Percentiles rank a stretch among this genome's conserved stretches.
These are phyloP conservation scores for Brassica incana DNA, from an alignment of 345 rosid genomes.

Conservation along the genomic window DNA sequence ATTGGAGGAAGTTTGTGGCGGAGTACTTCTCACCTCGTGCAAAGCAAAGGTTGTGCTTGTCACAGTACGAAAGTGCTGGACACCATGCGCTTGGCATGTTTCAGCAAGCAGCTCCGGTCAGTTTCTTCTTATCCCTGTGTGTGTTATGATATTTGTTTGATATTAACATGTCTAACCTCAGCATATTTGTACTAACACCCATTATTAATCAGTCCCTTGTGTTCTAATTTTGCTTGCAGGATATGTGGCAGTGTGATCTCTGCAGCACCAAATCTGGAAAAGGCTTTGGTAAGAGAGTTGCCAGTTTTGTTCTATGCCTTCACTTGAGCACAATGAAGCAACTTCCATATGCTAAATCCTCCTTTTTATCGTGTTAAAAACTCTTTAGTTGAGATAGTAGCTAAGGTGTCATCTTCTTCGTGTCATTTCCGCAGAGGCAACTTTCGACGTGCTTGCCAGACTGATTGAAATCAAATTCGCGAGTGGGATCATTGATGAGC, in stretches of 20 bases:
- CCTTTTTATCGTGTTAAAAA: not conserved
- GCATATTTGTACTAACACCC: not conserved
- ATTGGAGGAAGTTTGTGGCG: slow-evolving; percentile 93
- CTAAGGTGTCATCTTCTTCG: slow-evolving; percentile 27
- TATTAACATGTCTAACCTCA: not conserved
- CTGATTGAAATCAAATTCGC: slow-evolving; percentile 96
- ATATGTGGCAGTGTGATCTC: slow-evolving; percentile 44
- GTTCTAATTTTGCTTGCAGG: slow-evolving; percentile 27
- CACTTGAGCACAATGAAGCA: not conserved
- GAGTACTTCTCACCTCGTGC: slow-evolving; percentile 96
- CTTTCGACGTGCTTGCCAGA: slow-evolving; percentile 90
- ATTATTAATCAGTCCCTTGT: not conserved
- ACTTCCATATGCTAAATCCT: slow-evolving; percentile 7
- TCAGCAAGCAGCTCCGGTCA: slow-evolving; percentile 90
- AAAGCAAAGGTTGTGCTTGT: slow-evolving; percentile 92
- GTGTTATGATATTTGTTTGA: not conserved
- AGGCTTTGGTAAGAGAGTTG: slow-evolving; percentile 41
- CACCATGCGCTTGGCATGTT: slow-evolving; percentile 51
- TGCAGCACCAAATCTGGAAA: slow-evolving; percentile 43
- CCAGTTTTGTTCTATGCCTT: slow-evolving; percentile 2
- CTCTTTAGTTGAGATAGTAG: slow-evolving; percentile 3
- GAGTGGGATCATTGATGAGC: slow-evolving; percentile 95
- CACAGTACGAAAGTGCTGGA: slow-evolving; percentile 71
- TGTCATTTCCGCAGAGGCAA: slow-evolving; percentile 68
- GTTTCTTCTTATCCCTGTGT: slow-evolving; percentile 30